These are phyloP conservation scores for Cyclotella sp. DNA, from an alignment of 108 stramenopile genomes.

Conservation along the genomic window DNA sequence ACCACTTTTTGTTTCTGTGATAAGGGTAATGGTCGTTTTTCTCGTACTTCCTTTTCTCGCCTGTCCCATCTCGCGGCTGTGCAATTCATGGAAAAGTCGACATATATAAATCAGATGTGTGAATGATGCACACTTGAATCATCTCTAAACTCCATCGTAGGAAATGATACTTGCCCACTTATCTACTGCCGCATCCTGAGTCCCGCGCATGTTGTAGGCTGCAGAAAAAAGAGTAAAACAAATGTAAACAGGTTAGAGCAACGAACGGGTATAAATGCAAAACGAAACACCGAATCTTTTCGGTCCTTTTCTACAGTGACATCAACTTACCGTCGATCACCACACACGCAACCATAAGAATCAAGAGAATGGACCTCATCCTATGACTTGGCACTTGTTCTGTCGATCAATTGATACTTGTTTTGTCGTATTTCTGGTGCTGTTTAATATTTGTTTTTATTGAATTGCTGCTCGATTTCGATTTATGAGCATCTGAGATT, in stretches of 20 bases:
- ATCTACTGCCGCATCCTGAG: not conserved
- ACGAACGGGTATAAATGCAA: not conserved
- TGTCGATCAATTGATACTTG: not conserved
- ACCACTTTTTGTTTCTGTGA: too few relatives aligned
- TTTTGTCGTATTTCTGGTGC: not conserved
- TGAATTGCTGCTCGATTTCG: not conserved
- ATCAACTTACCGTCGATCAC: not conserved
- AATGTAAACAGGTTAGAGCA: not conserved
- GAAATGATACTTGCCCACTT: not conserved
- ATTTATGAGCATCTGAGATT: constrained; percentile 18
- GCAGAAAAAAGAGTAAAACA: not conserved
- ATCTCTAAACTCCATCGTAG: not conserved
- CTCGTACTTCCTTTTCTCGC: too few relatives aligned
- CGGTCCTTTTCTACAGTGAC: not conserved
- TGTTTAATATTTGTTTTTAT: not conserved
- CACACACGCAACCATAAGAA: constrained; percentile 4
- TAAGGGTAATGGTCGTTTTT: too few relatives aligned
- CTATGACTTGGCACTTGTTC: not conserved
- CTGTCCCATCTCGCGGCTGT: not conserved
- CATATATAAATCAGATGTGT: not conserved
- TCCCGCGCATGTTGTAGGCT: constrained; percentile 9
- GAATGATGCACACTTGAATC: not conserved
- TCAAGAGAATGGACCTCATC: not conserved
- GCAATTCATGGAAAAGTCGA: not conserved
- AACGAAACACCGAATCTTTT: not conserved